Evolutionary conservation across 139 green algal species (phyloP).

Genomic region (Micractinium sp.): DNA sequence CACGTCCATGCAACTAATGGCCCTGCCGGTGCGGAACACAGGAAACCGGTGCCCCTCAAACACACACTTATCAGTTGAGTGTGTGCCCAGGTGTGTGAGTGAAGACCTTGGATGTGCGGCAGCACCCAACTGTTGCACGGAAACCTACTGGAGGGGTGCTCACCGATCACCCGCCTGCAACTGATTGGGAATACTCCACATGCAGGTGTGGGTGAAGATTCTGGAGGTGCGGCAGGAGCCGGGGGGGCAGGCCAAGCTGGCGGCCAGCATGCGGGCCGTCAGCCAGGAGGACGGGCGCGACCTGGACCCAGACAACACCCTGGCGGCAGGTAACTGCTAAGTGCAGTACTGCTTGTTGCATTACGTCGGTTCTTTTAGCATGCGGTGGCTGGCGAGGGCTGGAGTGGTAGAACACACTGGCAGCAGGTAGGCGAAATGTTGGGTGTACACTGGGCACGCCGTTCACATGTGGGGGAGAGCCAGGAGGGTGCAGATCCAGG

Average conservation of each 20-base stretch:
- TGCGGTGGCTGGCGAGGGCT: slow-evolving; percentile 50
- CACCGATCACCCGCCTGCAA: neutral
- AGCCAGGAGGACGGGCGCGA: slow-evolving; percentile 43
- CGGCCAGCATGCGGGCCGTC: slow-evolving; percentile 42
- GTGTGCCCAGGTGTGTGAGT: slow-evolving; percentile 35
- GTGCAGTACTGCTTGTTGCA: no score
- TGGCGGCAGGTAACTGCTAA: neutral
- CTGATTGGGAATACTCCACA: no score
- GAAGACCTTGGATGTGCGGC: slow-evolving; percentile 13
- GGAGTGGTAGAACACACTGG: slow-evolving; percentile 36
- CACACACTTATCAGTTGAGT: neutral
- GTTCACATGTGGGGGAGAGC: no score
- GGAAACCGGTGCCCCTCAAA: no score
- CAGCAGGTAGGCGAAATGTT: neutral
- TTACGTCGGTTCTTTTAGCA: no score
- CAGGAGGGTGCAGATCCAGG: no score
- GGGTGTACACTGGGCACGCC: neutral
- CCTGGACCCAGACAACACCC: slow-evolving; percentile 46
- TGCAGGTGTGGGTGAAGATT: slow-evolving; percentile 59
- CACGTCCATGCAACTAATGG: no score
- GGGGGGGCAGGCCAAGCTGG: slow-evolving; percentile 10
- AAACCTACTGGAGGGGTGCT: neutral
- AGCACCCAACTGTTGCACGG: neutral
- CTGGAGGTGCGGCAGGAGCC: slow-evolving; percentile 38
- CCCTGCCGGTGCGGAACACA: no score